Base-by-base conservation (phyloP, 805 yeast species). In the Candida caryicola region DNA sequence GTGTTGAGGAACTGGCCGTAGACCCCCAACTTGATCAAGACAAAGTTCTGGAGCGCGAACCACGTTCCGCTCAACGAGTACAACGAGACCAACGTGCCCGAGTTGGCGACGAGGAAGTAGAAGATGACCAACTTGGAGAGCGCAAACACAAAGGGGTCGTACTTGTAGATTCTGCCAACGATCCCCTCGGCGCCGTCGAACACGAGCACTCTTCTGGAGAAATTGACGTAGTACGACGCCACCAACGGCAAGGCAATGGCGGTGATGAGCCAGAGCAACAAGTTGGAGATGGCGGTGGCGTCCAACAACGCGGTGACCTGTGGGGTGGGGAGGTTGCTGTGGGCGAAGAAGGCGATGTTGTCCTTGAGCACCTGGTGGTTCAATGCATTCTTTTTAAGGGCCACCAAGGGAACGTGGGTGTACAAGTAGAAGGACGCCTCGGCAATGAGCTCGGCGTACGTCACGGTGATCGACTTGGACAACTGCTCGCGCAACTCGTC, bases 211-310 rank as follows among this genome's bases (percentile, higher is more conserved):
- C 73, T 60, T 54, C 67, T 61, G 40, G 79, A 62, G 51, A 75
- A 74, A 59, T 77, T 77, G 49, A 77, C 49, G 59, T 73, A 77
- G 59, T 73, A 77, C 13, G 80, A 71, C 25, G 60, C 47, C 29
- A 64, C 23, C 41, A 62, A 54, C 28, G 82, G 82, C 21, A 69
- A 37, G 5, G 57, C 43, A 29, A 71, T 52, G 5, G 78, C 59
- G 33, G 60, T 50, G 4, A 66, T 26, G n/a, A 49, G 34, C 81
- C 81, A 77, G 30, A 61, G 44, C 9, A 46, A 8, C 6, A 69
- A 44, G 15, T 69, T 58, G n/a, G 69, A 52, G 29, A 59, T 36
- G 32, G 60, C 54, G 29, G 54, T 49, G 30, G 44, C 50, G 25
- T 57, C 50, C 23, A 33, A 31, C 44, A 75, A 61, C 3, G 58